Evolutionary conservation across 1,284 basidiomycete species (phyloP), one percentile per base, ranked within the genome.

Genomic region (Sporisorium graminicola): DNA sequence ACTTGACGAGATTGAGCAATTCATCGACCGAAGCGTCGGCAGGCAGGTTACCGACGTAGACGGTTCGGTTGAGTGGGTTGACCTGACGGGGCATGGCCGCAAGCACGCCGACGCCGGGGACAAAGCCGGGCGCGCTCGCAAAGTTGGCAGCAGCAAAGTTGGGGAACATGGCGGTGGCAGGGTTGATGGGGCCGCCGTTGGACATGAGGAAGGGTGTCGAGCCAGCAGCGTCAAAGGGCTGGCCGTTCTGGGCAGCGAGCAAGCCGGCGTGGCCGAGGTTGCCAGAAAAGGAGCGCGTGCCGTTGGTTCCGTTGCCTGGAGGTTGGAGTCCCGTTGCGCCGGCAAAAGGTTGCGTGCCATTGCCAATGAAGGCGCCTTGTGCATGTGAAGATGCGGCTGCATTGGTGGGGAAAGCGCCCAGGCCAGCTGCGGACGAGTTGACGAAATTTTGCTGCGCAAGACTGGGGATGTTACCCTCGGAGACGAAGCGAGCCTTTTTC

Each of bases 1-100:
- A 98, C 82, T 97, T 94, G 76, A 99, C 96, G 72, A 98, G 92
- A 86, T 95, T 98, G 82, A 98, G 92, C 27, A 99, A 90, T 86
- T 99, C 96, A 85, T 98, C 95, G 65, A 98, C 95, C 7, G 94
- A 95, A 0, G 96, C 95, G 24, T 94, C 94, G n/a, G 93, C 89
- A 16, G 96, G 96, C 46, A 99, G 90, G 87, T 97, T 98, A 77
- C 96, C 97, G 66, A 99, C 92, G 86, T 98, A 99, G 54, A 99
- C 95, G 0, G 97, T 99, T 65, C 96, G 92, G 29, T 77, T 79
- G 37, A 80, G 65, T 8, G 78, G 78, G 55, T 69, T 76, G 65
- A 55, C 26, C 58, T 74, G 75, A 8, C 66, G 54, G 29, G 67
- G 58, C 54, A 77, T 60, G 49, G 57, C 67, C 2, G 66, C 27